Evolutionary conservation across 1,139 yeast species (phyloP), one percentile per base, ranked within the genome.

Genomic region (Zygotorulaspora mrakii): DNA sequence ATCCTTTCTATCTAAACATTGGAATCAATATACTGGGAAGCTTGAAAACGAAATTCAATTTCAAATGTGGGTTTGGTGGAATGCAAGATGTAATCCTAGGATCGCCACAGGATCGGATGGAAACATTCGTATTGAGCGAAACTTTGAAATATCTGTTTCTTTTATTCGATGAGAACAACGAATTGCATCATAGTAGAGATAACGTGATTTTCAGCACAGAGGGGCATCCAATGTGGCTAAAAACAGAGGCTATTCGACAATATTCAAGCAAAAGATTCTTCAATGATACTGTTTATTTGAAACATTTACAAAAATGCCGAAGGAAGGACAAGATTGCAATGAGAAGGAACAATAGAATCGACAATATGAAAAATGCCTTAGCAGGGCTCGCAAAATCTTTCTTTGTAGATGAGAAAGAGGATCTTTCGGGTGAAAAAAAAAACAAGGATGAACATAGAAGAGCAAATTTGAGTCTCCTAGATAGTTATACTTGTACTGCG

Each of bases 181-280:
- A 72, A 18, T 55, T 78, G 16, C 78, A 82, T 50, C 69, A 61
- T 33, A 64, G 66, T 5, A 50, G 58, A 17, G 75, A 77, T 31
- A 82, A 79, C 52, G 73, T 82, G 64, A 70, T 89, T 1, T 89
- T 88, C 54, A 83, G 95, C 8, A 89, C 97, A 0, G 97, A 89
- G 56, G 97, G 94, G 0, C 97, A 89, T 60, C 96, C 96, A 2
- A 59, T 88, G 45, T 87, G 95, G 95, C 70, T 73, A 42, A 58
- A 60, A 3, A 40, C 47, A 7, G 45, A 48, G 9, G 33, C 49
- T n/a, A 43, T 52, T 32, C 35, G 40, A 17, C 39, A 48, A 9
- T 64, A 64, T 42, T 43, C 48, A 11, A 22, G 21, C 5, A 47
- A 51, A 39, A 45, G 36, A 17, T 45, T 31, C 16, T 52, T 51